A percentile compares a stretch with the other conserved stretches of the same genome.
These are phyloP conservation scores for Kluyveromyces sp. DNA, from an alignment of 1,139 yeast species.

Conservation along the genomic window DNA sequence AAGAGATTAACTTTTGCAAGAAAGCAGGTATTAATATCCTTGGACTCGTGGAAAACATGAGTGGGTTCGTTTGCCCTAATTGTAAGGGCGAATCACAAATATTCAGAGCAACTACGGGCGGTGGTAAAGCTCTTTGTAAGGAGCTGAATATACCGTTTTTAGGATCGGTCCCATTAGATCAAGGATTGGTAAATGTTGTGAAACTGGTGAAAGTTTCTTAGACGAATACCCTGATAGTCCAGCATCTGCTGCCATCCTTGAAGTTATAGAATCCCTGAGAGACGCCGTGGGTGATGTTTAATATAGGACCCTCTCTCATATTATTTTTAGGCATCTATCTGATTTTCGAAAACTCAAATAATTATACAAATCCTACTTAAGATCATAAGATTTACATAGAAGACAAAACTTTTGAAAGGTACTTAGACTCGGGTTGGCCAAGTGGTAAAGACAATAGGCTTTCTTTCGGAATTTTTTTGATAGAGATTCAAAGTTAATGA, in stretches of 20 bases:
- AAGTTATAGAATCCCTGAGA: conserved; percentile 57
- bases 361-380: not conserved
- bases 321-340: too few relatives aligned
- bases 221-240: conserved; percentile 88
- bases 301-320: not conserved
- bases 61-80: conserved; percentile 94
- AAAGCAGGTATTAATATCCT: conserved; percentile 80
- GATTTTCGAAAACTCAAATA: too few relatives aligned
- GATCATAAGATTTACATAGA: conserved; percentile 1
- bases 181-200: conserved; percentile 83
- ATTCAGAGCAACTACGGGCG: conserved; percentile 94
- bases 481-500: conserved; percentile 6
- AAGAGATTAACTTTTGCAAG: conserved; percentile 89
- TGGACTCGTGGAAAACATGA: conserved; percentile 95
- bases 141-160: conserved; percentile 71
- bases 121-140: conserved; percentile 76
- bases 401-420: conserved; percentile 9
- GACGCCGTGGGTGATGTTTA: conserved; percentile 30
- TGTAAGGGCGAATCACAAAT: conserved; percentile 88
- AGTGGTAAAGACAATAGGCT: conserved; percentile 17
- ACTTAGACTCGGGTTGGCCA: conserved; percentile 21
- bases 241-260: conserved; percentile 77
- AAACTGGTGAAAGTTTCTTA: conserved; percentile 77
- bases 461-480: conserved; percentile 6
- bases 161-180: conserved; percentile 93